Evolutionary conservation across 192 early-diverging fungal genomes (phyloP), one percentile per base, ranked within the genome.

Genomic region (Mortierella antarctica): DNA sequence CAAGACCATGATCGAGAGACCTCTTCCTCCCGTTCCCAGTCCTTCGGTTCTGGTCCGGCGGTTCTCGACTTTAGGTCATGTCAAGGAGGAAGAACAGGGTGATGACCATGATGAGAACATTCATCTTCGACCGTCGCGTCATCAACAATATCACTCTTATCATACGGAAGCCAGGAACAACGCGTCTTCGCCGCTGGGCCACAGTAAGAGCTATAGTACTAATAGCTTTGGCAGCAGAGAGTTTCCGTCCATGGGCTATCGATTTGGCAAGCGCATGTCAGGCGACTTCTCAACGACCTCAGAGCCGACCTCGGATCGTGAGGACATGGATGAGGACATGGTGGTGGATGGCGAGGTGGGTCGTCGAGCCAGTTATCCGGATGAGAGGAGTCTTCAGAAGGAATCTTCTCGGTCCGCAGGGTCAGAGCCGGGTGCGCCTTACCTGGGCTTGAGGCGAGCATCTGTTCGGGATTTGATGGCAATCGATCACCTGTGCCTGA

Each of bases 401-500:
- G 18, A 8, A 8, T 7, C 48, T 20, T 39, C 58, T 13, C 10
- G n/a, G 42, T 20, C 41, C 50, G 52, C 31, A 5, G 12, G 21
- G 7, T 52, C 56, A 7, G 59, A 45, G 13, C 74, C 66, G 15
- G 56, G 67, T 45, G 69, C 77, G 15, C 57, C 70, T 17, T 80
- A 71, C 46, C 10, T 80, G 65, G 52, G 58, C 6, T 62, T 62
- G 60, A 65, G 77, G 23, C 77, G 77, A 11, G 77, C 70, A 23
- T 80, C 77, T 11, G 77, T 80, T 0, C 69, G 77, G 13, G 77
- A 80, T 11, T 17, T 80, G 48, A 80, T 80, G 77, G 77, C 77
- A 21, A 80, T 80, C 47, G 70, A 80, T 54, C 52, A 80, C 55
- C 18, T 80, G 54, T 80, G 77, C 23, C 49, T 80, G 23, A 76